These are phyloP conservation scores for Gossypium arboreum DNA, from an alignment of 345 rosid species.

Conservation along the genomic window DNA sequence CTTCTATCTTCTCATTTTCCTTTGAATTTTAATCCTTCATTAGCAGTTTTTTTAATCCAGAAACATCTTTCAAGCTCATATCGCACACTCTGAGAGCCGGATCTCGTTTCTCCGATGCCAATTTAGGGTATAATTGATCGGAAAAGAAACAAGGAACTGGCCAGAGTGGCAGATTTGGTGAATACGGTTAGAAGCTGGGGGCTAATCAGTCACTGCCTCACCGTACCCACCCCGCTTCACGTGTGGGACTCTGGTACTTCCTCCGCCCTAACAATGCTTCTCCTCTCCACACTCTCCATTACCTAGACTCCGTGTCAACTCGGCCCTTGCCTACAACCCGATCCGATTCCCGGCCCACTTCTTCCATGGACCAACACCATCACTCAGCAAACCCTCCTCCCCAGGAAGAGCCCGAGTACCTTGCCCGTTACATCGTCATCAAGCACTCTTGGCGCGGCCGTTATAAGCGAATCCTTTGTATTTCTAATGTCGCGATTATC, in stretches of 20 bases:
- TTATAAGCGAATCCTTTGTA: slow-evolving; percentile 87
- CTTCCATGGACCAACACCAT: slow-evolving; percentile 46
- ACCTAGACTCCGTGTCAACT: slow-evolving; percentile 39
- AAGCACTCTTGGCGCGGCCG: slow-evolving; percentile 99
- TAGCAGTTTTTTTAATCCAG: not conserved
- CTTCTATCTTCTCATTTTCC: not conserved
- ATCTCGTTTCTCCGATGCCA: slow-evolving; percentile 8
- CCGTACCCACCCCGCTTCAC: slow-evolving; percentile 52
- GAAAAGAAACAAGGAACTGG: slow-evolving; percentile 2
- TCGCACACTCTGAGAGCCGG: not conserved
- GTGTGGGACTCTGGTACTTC: slow-evolving; percentile 63
- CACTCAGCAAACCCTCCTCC: slow-evolving; percentile 22
- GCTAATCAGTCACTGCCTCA: slow-evolving; percentile 88
- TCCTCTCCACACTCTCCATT: slow-evolving; percentile 59
- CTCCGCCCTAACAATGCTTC: slow-evolving; percentile 63
- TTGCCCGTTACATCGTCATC: slow-evolving; percentile 77
- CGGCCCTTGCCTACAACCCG: slow-evolving; percentile 21
- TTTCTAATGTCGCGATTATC: slow-evolving; percentile 54
- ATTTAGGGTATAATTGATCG: slow-evolving; percentile 14
- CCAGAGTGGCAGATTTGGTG: slow-evolving; percentile 35
- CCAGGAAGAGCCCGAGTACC: slow-evolving; percentile 89
- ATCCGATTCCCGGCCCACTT: slow-evolving; percentile 29
- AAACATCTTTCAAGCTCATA: not conserved
- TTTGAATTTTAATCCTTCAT: not conserved
- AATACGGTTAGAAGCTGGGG: slow-evolving; percentile 76